phyloP scores from a whole-genome alignment of 352 stramenopile species.

The Globisporangium spinosum region DNA sequence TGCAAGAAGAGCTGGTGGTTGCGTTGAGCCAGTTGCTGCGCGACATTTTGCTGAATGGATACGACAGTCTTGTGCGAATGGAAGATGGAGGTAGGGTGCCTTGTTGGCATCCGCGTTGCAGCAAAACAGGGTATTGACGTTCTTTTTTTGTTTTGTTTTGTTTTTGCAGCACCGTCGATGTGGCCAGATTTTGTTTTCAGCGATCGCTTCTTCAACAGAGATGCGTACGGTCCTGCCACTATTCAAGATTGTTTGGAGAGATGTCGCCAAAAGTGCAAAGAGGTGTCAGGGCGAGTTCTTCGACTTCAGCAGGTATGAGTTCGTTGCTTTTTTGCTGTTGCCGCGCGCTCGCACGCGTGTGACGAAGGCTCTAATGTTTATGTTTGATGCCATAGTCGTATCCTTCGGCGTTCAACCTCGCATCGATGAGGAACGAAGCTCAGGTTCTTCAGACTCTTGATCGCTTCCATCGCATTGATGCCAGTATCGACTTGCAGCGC shows the following conservation, averaged over 20 bases:
- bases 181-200: conserved; percentile 75
- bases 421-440: conserved; percentile 65
- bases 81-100: conserved; percentile 62
- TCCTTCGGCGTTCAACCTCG: conserved; percentile 27
- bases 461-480: conserved; percentile 75
- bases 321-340: background rate
- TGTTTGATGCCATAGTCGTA: conserved; percentile 18
- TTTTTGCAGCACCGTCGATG: conserved; percentile 43
- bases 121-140: too few species aligned
- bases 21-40: conserved; percentile 73
- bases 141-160: conserved; percentile 8
- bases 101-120: too few species aligned
- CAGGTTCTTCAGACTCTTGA: conserved; percentile 77
- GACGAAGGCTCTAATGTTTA: background rate
- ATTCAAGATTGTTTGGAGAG: conserved; percentile 53
- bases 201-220: conserved; percentile 66
- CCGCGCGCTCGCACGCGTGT: background rate
- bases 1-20: conserved; percentile 70
- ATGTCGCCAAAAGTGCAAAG: conserved; percentile 44
- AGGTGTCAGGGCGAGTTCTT: conserved; percentile 63
- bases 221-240: conserved; percentile 35
- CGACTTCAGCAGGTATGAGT: conserved; percentile 52
- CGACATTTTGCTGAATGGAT: conserved; percentile 59
- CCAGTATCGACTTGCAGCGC: conserved; percentile 58
- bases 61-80: conserved; percentile 73